A percentile compares a stretch with the other conserved stretches of the same genome.
Evolutionary conservation across 2,329 filamentous ascomycete species (phyloP).

Genomic region (Ceratocystiopsis sp.): DNA sequence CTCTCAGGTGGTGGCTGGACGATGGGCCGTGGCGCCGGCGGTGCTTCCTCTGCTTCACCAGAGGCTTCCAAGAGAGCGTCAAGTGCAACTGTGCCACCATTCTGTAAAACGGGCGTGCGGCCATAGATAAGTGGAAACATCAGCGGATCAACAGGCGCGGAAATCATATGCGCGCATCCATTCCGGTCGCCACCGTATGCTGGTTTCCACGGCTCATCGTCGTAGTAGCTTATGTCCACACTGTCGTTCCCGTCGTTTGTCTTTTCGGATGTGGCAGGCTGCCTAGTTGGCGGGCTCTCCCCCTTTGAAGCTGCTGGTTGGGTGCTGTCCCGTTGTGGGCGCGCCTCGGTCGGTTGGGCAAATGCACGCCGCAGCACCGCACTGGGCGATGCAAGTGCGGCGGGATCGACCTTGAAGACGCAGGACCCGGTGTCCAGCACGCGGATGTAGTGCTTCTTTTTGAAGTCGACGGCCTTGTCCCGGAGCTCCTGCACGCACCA

Average conservation of each 20-base stretch:
- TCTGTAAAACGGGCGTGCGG: neutral
- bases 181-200: neutral
- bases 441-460: neutral
- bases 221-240: too few species aligned
- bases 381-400: neutral
- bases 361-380: neutral
- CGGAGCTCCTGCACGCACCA: constrained; percentile 1
- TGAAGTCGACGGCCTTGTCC: constrained; percentile 1
- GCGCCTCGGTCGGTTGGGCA: too few species aligned
- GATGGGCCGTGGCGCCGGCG: too few species aligned
- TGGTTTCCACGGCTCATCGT: neutral
- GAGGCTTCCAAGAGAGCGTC: neutral
- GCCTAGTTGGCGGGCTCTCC: too few species aligned
- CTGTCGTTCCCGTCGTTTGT: too few species aligned
- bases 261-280: too few species aligned
- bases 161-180: neutral
- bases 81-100: neutral
- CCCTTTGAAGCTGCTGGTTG: too few species aligned
- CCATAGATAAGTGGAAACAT: neutral
- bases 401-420: neutral
- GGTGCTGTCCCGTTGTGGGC: too few species aligned
- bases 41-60: neutral
- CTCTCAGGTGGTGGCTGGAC: too few species aligned
- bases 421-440: neutral
- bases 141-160: neutral